phyloP scores from a whole-genome alignment of 148 eudicot genomes.

The Chenopodium suecicum region DNA sequence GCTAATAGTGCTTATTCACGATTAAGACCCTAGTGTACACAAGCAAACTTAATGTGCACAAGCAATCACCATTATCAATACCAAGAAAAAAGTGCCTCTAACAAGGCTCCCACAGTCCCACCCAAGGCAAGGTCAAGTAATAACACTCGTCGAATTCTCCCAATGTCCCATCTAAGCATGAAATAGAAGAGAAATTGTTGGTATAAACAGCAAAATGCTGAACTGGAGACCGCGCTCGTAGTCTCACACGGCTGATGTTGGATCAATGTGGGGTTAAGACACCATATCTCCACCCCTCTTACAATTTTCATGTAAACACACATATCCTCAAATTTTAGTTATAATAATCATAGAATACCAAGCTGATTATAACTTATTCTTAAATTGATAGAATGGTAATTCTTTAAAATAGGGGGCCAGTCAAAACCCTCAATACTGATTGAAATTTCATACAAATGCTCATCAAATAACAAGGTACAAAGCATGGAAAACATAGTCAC shows the following conservation, averaged over 20 bases:
- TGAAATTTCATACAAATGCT: not conserved
- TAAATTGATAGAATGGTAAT: not conserved
- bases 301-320: not conserved
- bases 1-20: not conserved
- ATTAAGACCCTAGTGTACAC: not conserved
- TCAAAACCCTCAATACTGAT: not conserved
- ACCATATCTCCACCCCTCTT: not conserved
- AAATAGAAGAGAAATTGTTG: not conserved
- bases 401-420: not conserved
- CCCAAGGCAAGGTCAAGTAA: not conserved
- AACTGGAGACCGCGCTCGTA: not conserved
- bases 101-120: not conserved
- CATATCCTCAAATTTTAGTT: not conserved
- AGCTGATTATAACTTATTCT: not conserved
- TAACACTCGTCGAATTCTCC: not conserved
- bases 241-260: not conserved
- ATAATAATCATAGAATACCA: too few relatives aligned
- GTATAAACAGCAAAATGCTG: not conserved
- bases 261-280: not conserved
- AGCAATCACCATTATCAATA: not conserved
- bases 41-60: too few relatives aligned
- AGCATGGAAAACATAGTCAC: not conserved
- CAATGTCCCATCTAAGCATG: not conserved
- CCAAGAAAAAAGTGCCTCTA: not conserved
- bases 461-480: not conserved